Base-by-base conservation (phyloP, 441 rosid species). In the Adansonia rubrostipa region DNA sequence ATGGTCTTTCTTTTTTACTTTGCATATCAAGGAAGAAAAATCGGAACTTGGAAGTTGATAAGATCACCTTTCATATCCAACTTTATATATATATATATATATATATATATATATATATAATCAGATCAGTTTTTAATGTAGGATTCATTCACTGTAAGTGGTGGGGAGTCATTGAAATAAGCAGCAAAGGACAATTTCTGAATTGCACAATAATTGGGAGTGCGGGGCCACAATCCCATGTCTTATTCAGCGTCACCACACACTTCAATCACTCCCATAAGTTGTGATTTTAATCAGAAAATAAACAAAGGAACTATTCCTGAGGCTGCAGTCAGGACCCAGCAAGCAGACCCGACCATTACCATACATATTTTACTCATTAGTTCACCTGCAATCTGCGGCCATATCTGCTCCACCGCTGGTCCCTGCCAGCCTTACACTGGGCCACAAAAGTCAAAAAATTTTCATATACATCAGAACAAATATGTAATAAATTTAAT, bases 331-430 rank as follows among this genome's bases (percentile, higher is more conserved):
- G 40, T 36, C 40, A 36, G 40, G 40, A 36, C 58, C 40, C 65
- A 61, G 40, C 64, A 60, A 61, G 40, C 64, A 60, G 40, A 61
- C 65, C 64, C 36, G 7, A 61, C 40, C 65, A 61, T 9, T 7
- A 36, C 65, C 24, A 22, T 22, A 22, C 65, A 22, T 22, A 6
- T 44, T 64, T 53, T 15, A 14, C 45, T 6, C 17, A 11, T 36
- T 13, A 13, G 9, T 33, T 33, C 68, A 63, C 68, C 68, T 14
- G 68, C 19, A 63, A 63, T 6, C 13, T 63, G 28, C 10, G 42
- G 64, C 14, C 9, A 3, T 10, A 20, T 24, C 62, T 57, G 24
- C 24, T 60, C 20, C 19, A 1, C 2, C 6, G n/a, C 8, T 51
- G n/a, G 57, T n/a, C 15, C 54, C 54, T 50, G 22, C 22, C 28